Conservation (phyloP, 2,329 filamentous ascomycete genomes). For the Ophiostoma montium region DNA sequence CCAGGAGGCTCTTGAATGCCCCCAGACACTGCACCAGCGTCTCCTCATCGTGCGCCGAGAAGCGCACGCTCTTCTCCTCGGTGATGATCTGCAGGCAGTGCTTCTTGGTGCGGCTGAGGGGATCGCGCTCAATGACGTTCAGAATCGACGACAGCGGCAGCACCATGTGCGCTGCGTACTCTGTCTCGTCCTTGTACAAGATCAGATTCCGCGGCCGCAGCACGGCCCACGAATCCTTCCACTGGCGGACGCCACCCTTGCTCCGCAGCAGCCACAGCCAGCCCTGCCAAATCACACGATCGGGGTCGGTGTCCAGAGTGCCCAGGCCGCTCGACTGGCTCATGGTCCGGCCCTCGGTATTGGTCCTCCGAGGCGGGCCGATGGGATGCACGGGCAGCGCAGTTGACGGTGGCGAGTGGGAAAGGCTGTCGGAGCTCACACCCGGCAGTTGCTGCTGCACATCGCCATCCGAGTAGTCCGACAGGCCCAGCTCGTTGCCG, state of each 20-base stretch:
- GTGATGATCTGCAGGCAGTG: slow-evolving; percentile 88
- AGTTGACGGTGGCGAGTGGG: slow-evolving; percentile 21
- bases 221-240: slow-evolving; percentile 92
- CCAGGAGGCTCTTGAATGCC: slow-evolving; percentile 74
- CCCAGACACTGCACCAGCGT: slow-evolving; percentile 71
- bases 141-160: slow-evolving; percentile 67
- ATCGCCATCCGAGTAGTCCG: slow-evolving; percentile 70
- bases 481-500: slow-evolving; percentile 58
- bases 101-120: slow-evolving; percentile 68
- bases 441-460: slow-evolving; percentile 28
- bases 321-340: slow-evolving; percentile 47
- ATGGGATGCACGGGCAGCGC: slow-evolving; percentile 1
- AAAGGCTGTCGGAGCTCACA: slow-evolving; percentile 37
- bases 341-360: slow-evolving; percentile 26
- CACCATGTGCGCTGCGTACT: slow-evolving; percentile 78
- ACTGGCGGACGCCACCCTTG: slow-evolving; percentile 71
- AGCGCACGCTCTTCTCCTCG: slow-evolving; percentile 72
- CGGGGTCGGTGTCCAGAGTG: slow-evolving; percentile 47
- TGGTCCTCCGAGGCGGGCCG: neutral
- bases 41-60: slow-evolving; percentile 71
- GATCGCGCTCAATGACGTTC: slow-evolving; percentile 84
- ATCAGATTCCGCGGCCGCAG: slow-evolving; percentile 72
- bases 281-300: slow-evolving; percentile 88
- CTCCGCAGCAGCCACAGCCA: slow-evolving; percentile 75
- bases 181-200: slow-evolving; percentile 83